Percentiles rank a stretch among this genome's conserved stretches.
Conservation (phyloP, 768 basidiomycete genomes). For the Leccinum subgranulosum region DNA sequence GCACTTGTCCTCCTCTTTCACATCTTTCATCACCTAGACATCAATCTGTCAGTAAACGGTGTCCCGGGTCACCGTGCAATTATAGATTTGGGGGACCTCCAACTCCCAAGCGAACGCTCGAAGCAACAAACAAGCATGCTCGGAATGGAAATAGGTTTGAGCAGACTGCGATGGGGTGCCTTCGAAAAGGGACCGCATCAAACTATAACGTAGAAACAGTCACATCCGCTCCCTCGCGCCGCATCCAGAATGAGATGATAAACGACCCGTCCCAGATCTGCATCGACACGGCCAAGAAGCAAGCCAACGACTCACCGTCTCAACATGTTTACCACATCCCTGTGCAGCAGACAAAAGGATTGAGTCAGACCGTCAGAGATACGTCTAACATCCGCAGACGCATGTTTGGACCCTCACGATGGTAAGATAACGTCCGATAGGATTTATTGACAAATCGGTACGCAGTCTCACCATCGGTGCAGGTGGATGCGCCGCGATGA, state of each 20-base stretch:
- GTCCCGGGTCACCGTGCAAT: conserved; percentile 22
- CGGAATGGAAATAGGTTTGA: conserved; percentile 20
- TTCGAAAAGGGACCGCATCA: conserved; percentile 37
- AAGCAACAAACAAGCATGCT: conserved; percentile 2
- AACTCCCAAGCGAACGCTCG: conserved; percentile 23
- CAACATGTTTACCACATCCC: conserved; percentile 72
- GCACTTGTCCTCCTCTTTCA: conserved; percentile 51
- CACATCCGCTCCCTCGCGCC: conserved; percentile 7
- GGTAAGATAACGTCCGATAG: not conserved
- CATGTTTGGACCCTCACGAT: conserved; percentile 7
- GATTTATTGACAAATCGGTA: conserved; percentile 7
- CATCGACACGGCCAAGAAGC: conserved; percentile 11
- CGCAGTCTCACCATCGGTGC: conserved; percentile 13
- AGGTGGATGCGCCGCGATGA: conserved; percentile 18
- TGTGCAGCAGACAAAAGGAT: conserved; percentile 26
- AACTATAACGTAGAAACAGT: conserved; percentile 28
- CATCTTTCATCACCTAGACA: conserved; percentile 45
- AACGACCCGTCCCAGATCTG: conserved; percentile 16
- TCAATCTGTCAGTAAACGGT: conserved; percentile 24
- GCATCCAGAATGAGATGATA: conserved; percentile 5
- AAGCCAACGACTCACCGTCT: conserved; percentile 45
- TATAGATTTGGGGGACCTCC: conserved; percentile 22
- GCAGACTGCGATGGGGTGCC: conserved; percentile 29
- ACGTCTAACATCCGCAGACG: conserved; percentile 17
- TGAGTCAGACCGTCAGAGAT: conserved; percentile 8